phyloP scores from a whole-genome alignment of 192 early-diverging fungal genomes.

The Coemansia reversa region DNA sequence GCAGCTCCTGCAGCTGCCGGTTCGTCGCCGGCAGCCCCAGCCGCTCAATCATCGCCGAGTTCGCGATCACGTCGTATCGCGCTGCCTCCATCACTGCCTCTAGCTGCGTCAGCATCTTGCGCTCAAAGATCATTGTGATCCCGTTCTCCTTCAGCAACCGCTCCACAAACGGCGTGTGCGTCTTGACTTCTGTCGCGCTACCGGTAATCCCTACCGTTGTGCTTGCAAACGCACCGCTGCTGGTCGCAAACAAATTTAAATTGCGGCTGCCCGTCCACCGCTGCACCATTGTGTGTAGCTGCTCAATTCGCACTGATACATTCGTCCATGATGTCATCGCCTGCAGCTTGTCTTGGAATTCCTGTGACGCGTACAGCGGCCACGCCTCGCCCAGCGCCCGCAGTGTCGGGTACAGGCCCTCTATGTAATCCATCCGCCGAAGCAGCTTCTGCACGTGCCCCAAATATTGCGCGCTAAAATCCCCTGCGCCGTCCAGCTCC shows the following conservation, averaged over 20 bases:
- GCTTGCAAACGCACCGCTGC: constrained; percentile 15
- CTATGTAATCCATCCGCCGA: constrained; percentile 74
- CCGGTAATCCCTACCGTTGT: constrained; percentile 33
- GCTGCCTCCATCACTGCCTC: constrained; percentile 61
- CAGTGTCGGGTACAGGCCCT: constrained; percentile 74
- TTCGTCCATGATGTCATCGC: constrained; percentile 78
- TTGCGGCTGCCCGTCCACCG: constrained; percentile 77
- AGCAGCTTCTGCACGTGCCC: constrained; percentile 68
- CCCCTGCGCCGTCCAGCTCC: constrained; percentile 4
- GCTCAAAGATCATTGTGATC: constrained; percentile 73
- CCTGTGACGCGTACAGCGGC: constrained; percentile 64
- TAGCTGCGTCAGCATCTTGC: constrained; percentile 64
- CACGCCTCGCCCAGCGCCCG: constrained; percentile 61
- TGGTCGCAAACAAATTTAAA: constrained; percentile 36
- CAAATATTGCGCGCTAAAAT: constrained; percentile 47
- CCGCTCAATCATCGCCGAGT: constrained; percentile 61
- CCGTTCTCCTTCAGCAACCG: constrained; percentile 81
- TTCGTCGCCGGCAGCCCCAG: constrained; percentile 73
- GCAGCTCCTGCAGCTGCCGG: constrained; percentile 65
- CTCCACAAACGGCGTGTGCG: constrained; percentile 76
- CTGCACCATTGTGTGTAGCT: constrained; percentile 72
- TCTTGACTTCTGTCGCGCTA: neutral
- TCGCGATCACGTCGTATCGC: constrained; percentile 68
- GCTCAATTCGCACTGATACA: constrained; percentile 65
- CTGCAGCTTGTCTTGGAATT: constrained; percentile 69